Base-by-base conservation (phyloP, 495 filamentous ascomycete species). In the Xylaria flabelliformis region DNA sequence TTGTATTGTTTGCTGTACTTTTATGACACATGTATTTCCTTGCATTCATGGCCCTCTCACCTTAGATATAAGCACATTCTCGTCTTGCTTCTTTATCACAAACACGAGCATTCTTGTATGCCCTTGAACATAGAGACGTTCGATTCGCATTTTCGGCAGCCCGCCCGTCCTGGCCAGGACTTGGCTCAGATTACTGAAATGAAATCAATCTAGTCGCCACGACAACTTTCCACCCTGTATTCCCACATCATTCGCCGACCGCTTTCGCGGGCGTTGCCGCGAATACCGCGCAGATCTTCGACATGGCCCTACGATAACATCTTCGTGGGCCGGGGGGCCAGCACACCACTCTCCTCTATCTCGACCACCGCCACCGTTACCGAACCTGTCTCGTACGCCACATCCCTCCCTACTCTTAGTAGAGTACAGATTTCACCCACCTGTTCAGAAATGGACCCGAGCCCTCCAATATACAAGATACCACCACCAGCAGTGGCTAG, bases 241-340 rank as follows among this genome's bases (percentile, higher is more conserved):
- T 76, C 80, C 75, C 77, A 76, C 72, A 56, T 73, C 41, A 58
- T 76, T 63, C 73, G 69, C 70, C 80, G 74, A 77, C 82, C 86
- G 82, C 85, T 81, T 65, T 81, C 79, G 84, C 86, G 85, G 84
- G 84, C 83, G 77, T 80, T 83, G 78, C 80, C 82, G 79, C 80
- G 82, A 83, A 87, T 87, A 87, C 82, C 80, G 73, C 78, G 72
- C 78, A 84, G 80, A 76, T 72, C 68, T 73, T 71, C 73, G 67
- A 64, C 26, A 88, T 88, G 87, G 82, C 78, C 59, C 66, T 78
- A 58, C 84, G 83, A 83, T 88, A 85, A 82, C 85, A 74, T 72
- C 51, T 69, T 34, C 50, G 84, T 66, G 77, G 86, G 85, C 86
- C 85, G 84, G 84, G 86, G 81, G 83, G 86, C 85, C 85, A 83